Base-by-base conservation (phyloP, 495 filamentous ascomycete genomes). In the Haplographium delicatum region DNA sequence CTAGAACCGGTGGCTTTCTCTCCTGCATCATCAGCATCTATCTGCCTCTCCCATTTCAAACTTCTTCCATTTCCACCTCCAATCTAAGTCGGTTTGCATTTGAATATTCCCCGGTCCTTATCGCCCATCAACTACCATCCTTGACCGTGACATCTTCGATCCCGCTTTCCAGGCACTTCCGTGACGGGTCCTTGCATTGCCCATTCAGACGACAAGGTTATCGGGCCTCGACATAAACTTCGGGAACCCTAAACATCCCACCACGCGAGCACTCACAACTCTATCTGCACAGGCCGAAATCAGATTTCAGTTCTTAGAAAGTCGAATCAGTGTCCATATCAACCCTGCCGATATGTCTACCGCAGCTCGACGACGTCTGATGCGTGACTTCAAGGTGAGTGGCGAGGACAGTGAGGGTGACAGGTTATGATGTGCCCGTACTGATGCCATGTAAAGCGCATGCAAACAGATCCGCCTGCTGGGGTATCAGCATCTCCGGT, bases 391-490 rank as follows among this genome's bases (percentile, higher is more conserved):
- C 77, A 96, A 95, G 87, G 91, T 95, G 71, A 44, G 78, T 69
- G 51, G 26, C 49, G 15, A 38, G 24, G 35, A 15, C 44, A 6
- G 33, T n/a, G 15, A 42, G 41, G 18, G 35, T 46, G 53, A 54
- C 38, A 30, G 41, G 58, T n/a, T n/a, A 58, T 35, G 40, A 51
- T 43, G 18, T 49, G 23, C 9, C 27, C 19, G 16, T 44, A 19
- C 46, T 61, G 31, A 56, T 46, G 26, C 2, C 47, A 19, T 33
- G 18, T 50, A 33, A 62, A 96, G 93, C 89, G 93, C 66, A 98
- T 98, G 94, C 93, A 98, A 75, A 96, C 91, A 51, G 93, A 98
- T 64, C 93, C 93, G 61, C 93, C 93, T 6, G 94, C 91, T 53
- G 93, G 93, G 50, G 93, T 98, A 35, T 96, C 91, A 50, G 93